Evolutionary conservation across 1,139 yeast genomes (phyloP).

Genomic region (Geotrichum reessii): DNA sequence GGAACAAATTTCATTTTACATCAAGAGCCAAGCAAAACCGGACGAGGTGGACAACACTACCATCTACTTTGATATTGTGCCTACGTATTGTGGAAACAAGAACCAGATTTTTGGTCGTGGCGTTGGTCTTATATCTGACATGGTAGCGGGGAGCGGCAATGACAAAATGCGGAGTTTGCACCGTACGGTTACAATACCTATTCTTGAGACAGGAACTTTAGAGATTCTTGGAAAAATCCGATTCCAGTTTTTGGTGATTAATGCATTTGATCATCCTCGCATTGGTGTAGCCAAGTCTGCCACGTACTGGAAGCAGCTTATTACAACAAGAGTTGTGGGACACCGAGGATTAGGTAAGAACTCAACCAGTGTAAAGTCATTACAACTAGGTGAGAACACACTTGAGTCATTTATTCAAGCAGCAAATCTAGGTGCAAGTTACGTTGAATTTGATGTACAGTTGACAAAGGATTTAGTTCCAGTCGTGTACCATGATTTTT

Average conservation of each 20-base stretch:
- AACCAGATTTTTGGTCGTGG: conserved; percentile 74
- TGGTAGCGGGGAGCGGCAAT: conserved; percentile 64
- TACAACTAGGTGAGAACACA: conserved; percentile 94
- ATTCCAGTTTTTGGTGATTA: conserved; percentile 69
- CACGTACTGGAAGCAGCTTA: conserved; percentile 88
- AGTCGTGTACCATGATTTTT: conserved; percentile 89
- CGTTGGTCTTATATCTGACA: conserved; percentile 63
- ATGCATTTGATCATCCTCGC: conserved; percentile 67
- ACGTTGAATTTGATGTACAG: conserved; percentile 87
- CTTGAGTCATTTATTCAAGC: conserved; percentile 95
- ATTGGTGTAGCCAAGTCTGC: conserved; percentile 67
- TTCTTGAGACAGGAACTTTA: conserved; percentile 63
- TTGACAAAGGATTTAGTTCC: conserved; percentile 90
- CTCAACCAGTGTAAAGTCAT: conserved; percentile 54
- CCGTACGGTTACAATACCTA: conserved; percentile 67
- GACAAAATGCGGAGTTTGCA: conserved; percentile 59
- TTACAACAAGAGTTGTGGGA: conserved; percentile 88
- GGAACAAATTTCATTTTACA: conserved; percentile 75
- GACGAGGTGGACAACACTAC: conserved; percentile 17
- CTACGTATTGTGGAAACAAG: conserved; percentile 66
- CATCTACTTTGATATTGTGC: conserved; percentile 79
- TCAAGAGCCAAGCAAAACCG: conserved; percentile 39
- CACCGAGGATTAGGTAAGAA: conserved; percentile 96
- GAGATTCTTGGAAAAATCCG: conserved; percentile 72
- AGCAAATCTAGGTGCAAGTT: conserved; percentile 81